Evolutionary conservation across 1,284 basidiomycete genomes (phyloP).

Genomic region (Sporisorium graminicola): DNA sequence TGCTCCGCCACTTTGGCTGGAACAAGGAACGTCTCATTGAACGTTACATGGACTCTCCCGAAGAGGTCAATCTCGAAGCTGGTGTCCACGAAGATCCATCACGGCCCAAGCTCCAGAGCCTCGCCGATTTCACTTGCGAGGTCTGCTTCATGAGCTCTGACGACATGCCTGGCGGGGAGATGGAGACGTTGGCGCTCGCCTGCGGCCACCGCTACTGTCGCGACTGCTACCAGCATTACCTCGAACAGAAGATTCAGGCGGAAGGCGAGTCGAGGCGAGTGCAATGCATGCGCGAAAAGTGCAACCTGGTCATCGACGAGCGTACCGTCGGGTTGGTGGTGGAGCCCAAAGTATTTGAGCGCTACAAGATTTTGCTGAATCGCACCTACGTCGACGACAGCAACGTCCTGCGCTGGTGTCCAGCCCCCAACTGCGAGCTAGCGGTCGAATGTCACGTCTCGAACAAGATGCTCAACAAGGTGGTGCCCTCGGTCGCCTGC

Average conservation of each 20-base stretch:
- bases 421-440: constrained; percentile 77
- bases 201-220: constrained; percentile 68
- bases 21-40: constrained; percentile 89
- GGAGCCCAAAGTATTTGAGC: constrained; percentile 69
- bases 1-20: constrained; percentile 89
- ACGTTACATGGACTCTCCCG: constrained; percentile 66
- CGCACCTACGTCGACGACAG: constrained; percentile 91
- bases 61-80: constrained; percentile 62
- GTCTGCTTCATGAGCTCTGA: constrained; percentile 63
- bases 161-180: constrained; percentile 51
- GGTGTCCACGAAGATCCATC: constrained; percentile 61
- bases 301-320: constrained; percentile 78
- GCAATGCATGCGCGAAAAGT: constrained; percentile 93
- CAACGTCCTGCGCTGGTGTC: constrained; percentile 89
- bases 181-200: constrained; percentile 62
- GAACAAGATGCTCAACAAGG: constrained; percentile 75
- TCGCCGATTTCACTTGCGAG: constrained; percentile 63
- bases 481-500: constrained; percentile 91
- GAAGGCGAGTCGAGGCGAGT: constrained; percentile 87
- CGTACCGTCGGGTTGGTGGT: constrained; percentile 60
- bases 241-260: constrained; percentile 85
- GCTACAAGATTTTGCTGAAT: constrained; percentile 85
- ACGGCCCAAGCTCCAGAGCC: constrained; percentile 47
- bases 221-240: constrained; percentile 88
- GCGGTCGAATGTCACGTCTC: constrained; percentile 86